Conservation (phyloP, 345 rosid species). For the Euclidium syriacum region DNA sequence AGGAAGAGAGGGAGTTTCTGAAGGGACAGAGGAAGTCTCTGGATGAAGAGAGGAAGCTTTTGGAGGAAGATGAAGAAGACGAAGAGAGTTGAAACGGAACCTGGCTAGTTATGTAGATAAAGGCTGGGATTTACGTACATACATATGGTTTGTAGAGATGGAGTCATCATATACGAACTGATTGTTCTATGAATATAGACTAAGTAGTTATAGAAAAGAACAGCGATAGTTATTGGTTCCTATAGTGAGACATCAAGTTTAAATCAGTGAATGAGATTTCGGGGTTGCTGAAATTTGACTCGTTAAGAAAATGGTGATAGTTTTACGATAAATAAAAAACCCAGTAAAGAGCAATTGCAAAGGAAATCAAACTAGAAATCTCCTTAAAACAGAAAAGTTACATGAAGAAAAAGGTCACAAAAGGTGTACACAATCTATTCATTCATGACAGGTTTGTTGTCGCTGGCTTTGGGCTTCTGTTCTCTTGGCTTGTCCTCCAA, state of each 20-base stretch:
- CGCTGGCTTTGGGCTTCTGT: slow-evolving; percentile 81
- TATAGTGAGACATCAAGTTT: no score
- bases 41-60: background rate
- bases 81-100: background rate
- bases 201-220: no score
- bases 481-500: slow-evolving; percentile 93
- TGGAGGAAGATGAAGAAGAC: background rate
- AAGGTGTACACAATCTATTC: slow-evolving; percentile 34
- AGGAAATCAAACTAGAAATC: background rate
- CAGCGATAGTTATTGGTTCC: no score
- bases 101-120: background rate
- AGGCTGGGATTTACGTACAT: background rate
- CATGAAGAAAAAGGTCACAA: background rate
- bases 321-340: background rate
- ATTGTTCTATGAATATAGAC: background rate
- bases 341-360: background rate
- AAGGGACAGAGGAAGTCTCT: background rate
- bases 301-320: background rate
- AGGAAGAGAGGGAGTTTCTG: background rate
- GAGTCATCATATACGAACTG: background rate
- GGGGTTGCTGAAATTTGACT: no score
- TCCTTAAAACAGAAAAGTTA: background rate
- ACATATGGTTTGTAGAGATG: background rate
- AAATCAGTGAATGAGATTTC: no score
- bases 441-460: slow-evolving; percentile 96